Evolutionary conservation across 2,329 filamentous ascomycete genomes (phyloP), one percentile per base, ranked within the genome.

Genomic region (Trichoderma atroviride): DNA sequence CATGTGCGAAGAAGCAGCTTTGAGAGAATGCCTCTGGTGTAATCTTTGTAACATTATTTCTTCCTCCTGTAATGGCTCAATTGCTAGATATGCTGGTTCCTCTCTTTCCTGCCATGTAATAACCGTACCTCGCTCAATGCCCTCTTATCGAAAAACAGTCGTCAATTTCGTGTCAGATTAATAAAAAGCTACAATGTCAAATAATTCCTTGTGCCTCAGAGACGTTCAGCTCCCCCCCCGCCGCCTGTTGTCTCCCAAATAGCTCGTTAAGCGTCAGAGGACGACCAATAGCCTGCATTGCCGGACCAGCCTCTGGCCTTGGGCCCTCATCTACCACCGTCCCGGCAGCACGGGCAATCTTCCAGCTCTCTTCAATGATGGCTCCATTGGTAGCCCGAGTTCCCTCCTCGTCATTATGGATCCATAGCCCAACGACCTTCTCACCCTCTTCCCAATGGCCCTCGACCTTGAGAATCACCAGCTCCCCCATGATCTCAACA

Each of bases 401-500:
- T 71, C 81, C 80, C 57, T 81, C 80, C 71, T 79, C 77, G 73
- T 84, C 83, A 64, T 84, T 83, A 76, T 88, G 85, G 69, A 88
- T 85, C 83, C 84, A 88, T 6, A 89, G 75, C 2, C 86, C 87
- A 60, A 88, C 74, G 3, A 86, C 82, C 70, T 82, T 81, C 63
- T 81, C 78, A 5, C 74, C 75, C 57, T 75, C 75, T 22, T 76
- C 73, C 74, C 79, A 76, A n/a, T 74, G 74, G 43, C 76, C 79
- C 40, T 81, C 78, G 11, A 81, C 75, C 43, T 84, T 78, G 60
- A 85, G 78, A 68, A 87, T 86, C 65, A 89, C 79, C 52, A 89
- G 83, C 72, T 87, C 84, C 4, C 80, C 82, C 22, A 82, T 85
- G 29, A 91, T 82, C 78, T 94, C 91, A 52, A 92, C 88, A 70